Evolutionary conservation across 2,329 filamentous ascomycete genomes (phyloP).

Genomic region (Exophiala oligosperma): DNA sequence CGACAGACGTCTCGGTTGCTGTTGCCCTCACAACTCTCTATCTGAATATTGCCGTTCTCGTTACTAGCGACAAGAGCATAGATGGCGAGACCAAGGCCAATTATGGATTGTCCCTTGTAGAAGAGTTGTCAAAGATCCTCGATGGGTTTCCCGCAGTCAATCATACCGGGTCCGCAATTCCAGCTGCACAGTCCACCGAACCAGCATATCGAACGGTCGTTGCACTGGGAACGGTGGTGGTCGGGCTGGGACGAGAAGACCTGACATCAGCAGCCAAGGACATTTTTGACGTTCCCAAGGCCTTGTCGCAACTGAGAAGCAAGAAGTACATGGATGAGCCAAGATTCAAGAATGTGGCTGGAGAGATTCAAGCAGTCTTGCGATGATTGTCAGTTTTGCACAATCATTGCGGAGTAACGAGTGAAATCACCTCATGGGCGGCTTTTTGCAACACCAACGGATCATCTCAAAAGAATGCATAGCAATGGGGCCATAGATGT

Average conservation of each 20-base stretch:
- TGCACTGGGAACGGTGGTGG: constrained; percentile 74
- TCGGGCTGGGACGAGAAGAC: constrained; percentile 55
- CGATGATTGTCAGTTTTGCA: constrained; percentile 2
- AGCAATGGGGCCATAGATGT: no score
- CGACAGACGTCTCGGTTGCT: constrained; percentile 72
- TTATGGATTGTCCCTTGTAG: constrained; percentile 55
- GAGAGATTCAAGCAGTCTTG: constrained; percentile 52
- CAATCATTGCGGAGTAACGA: no score
- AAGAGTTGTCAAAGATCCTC: constrained; percentile 64
- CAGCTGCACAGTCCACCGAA: constrained; percentile 72
- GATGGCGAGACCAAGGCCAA: constrained; percentile 40
- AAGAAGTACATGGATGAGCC: constrained; percentile 57
- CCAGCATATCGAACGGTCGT: constrained; percentile 80
- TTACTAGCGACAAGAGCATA: constrained; percentile 49
- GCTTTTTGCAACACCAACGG: no score
- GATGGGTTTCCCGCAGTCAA: constrained; percentile 28
- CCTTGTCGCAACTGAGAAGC: constrained; percentile 49
- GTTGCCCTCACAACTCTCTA: constrained; percentile 79
- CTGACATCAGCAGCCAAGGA: constrained; percentile 60
- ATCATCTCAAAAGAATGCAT: no score
- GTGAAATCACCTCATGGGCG: no score
- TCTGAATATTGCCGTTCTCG: constrained; percentile 80
- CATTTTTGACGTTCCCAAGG: constrained; percentile 53
- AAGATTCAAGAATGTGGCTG: constrained; percentile 59
- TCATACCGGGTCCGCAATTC: constrained; percentile 19